Base-by-base conservation (phyloP, 1,284 basidiomycete species). In the Ceratobasidium sp. region DNA sequence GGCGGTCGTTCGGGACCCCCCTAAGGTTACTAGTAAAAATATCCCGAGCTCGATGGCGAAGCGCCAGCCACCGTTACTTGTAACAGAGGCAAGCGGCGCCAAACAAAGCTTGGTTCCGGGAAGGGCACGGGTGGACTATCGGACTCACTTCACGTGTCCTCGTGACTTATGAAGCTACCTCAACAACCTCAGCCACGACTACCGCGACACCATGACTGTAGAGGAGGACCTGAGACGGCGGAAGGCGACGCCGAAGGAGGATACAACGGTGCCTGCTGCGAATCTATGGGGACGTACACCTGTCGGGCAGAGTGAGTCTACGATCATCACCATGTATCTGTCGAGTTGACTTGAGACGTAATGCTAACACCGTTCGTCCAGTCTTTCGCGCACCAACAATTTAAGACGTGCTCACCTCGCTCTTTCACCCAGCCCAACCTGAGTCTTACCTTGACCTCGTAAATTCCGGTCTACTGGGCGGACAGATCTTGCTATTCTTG, bases 361-460 rank as follows among this genome's bases (percentile, higher is more conserved):
- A 59, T 17, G 66, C 66, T 68, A 33, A 61, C 26, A 10, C 40
- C 13, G 5, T 46, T 23, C 46, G 26, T 46, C 56, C 83, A 96
- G 96, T 98, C 12, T 99, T 99, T 84, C 90, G 91, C 74, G 96
- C 99, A 50, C 97, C 97, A 10, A 94, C 95, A 57, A 99, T 97
- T 0, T 95, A 98, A 83, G 96, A 98, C 84, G 96, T 99, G 78
- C 85, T 99, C 78, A 96, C 96, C 3, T 93, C 94, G 7, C 89
- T 99, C 33, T 94, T 98, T 83, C 91, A 96, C 83, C 98, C 97
- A 2, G 88, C 90, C 3, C 92, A 95, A 82, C 93, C 93, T 3
- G 98, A 98, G 84, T 97, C 96, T 50, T 94, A 97, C 80, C 87
- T 99, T 71, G 97, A 99, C 84, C 84, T 97, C 26, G 86, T 98